Conservation (phyloP, 169 alveolate genomes). For the Plasmodium vivax region DNA sequence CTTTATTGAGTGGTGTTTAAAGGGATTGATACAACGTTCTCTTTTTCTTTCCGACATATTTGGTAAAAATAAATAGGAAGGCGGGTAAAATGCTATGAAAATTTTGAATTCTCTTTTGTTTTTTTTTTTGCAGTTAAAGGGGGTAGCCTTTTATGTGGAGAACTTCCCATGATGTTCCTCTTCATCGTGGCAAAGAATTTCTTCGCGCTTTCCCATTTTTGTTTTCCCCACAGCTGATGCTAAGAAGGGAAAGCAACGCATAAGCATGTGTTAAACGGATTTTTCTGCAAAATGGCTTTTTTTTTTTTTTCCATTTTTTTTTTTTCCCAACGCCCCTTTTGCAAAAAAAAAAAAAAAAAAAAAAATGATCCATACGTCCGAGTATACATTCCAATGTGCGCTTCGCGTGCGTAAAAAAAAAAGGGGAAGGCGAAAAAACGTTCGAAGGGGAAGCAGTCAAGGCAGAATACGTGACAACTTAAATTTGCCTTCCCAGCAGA, state of each 20-base stretch:
- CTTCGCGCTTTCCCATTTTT: background rate
- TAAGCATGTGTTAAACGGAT: background rate
- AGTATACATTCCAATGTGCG: background rate
- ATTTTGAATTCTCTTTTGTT: background rate
- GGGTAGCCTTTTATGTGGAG: background rate
- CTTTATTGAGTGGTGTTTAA: background rate
- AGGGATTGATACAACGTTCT: background rate
- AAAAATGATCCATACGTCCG: conserved; percentile 2
- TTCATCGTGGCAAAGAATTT: background rate
- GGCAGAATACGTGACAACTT: background rate
- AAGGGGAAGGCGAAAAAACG: background rate
- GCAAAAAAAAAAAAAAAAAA: background rate
- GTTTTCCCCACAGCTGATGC: background rate
- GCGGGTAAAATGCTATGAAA: background rate
- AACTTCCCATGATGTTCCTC: background rate
- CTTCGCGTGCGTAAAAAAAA: background rate
- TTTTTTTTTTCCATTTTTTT: background rate
- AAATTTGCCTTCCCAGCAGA: background rate
- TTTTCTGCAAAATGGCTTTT: background rate
- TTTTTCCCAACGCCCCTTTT: background rate
- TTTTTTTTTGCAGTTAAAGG: background rate
- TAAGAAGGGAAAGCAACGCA: background rate
- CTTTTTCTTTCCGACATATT: background rate
- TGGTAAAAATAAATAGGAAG: background rate
- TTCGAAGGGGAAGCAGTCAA: background rate